Conservation (phyloP, 1,139 yeast genomes). For the Suhomyces wounanorum region DNA sequence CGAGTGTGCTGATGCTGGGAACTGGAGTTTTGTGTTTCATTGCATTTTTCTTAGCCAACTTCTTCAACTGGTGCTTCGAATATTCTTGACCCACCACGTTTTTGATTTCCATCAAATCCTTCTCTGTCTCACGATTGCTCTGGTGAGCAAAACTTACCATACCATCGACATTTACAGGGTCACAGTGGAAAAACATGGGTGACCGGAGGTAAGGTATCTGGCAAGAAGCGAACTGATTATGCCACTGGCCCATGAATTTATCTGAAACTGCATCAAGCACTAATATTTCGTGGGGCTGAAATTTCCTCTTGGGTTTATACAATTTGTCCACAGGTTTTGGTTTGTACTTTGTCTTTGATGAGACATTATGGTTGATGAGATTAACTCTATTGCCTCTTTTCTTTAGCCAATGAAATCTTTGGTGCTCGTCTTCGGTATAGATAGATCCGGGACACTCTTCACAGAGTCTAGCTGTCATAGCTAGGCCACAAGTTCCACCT, state of each 20-base stretch:
- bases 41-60: conserved; percentile 24
- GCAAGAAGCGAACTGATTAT: conserved; percentile 44
- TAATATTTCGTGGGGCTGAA: conserved; percentile 29
- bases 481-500: conserved; percentile 46
- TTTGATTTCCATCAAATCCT: conserved; percentile 43
- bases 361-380: conserved; percentile 22
- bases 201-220: conserved; percentile 48
- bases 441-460: conserved; percentile 42
- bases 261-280: conserved; percentile 36
- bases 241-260: conserved; percentile 46
- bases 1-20: conserved; percentile 16
- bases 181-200: conserved; percentile 55
- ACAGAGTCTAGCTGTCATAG: conserved; percentile 38
- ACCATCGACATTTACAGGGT: conserved; percentile 49
- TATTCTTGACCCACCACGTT: conserved; percentile 51
- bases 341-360: conserved; percentile 21
- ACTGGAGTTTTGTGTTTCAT: conserved; percentile 11
- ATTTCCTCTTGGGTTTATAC: conserved; percentile 22
- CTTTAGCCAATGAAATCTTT: conserved; percentile 42
- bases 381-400: conserved; percentile 33
- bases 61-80: conserved; percentile 46
- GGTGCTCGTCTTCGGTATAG: conserved; percentile 46
- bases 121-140: conserved; percentile 28
- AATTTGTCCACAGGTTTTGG: conserved; percentile 15
- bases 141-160: conserved; percentile 43